These are phyloP conservation scores for Gossypium lobatum DNA, from an alignment of 441 rosid species.

Conservation along the genomic window DNA sequence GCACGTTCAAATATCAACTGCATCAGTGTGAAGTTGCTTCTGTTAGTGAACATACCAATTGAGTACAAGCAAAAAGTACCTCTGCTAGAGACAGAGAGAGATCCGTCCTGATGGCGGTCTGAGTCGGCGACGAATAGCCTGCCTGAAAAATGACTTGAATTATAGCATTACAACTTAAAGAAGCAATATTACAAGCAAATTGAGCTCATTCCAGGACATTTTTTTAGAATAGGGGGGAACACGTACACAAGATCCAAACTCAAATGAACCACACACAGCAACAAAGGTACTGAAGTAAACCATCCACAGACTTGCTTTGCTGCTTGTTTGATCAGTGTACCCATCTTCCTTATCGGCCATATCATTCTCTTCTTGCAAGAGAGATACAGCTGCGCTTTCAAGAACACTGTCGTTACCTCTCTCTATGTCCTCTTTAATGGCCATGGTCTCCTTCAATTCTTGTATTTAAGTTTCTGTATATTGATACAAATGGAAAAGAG, in stretches of 20 bases:
- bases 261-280: constrained; percentile 84
- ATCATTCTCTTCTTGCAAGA: constrained; percentile 23
- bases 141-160: constrained; percentile 42
- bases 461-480: background rate
- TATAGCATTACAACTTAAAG: background rate
- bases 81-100: constrained; percentile 53
- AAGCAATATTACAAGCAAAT: background rate
- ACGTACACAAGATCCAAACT: constrained; percentile 88
- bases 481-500: constrained; percentile 18
- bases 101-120: constrained; percentile 50
- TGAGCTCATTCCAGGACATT: background rate
- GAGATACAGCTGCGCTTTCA: constrained; percentile 34
- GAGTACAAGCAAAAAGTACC: constrained; percentile 27
- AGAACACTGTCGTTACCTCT: background rate
- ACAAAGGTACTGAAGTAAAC: constrained; percentile 76
- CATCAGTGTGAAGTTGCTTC: constrained; percentile 8
- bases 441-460: constrained; percentile 26
- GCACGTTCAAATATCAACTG: constrained; percentile 19
- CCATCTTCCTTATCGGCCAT: constrained; percentile 20
- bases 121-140: constrained; percentile 77
- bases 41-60: background rate
- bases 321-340: constrained; percentile 15
- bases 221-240: background rate
- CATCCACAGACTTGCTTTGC: constrained; percentile 49
- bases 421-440: constrained; percentile 33